These are phyloP conservation scores for Hymenoscyphus repandus DNA, from an alignment of 2,329 filamentous ascomycete species.

Conservation along the genomic window DNA sequence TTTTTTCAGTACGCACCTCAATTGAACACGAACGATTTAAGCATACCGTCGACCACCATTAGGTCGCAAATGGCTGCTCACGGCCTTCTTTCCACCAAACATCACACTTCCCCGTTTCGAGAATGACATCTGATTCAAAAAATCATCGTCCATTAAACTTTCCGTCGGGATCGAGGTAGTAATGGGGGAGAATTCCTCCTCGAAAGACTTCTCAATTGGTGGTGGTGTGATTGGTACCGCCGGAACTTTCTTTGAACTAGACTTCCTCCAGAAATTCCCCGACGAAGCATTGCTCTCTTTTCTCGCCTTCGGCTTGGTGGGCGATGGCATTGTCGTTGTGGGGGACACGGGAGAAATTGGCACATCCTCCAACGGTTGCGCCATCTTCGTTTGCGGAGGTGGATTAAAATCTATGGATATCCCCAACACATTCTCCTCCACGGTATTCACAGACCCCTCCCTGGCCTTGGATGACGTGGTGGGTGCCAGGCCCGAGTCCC, in stretches of 20 bases:
- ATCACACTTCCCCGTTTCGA: conserved; percentile 61
- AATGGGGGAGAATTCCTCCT: conserved; percentile 44
- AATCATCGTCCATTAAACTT: conserved; percentile 52
- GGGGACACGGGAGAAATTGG: not conserved
- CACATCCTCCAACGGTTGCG: conserved; percentile 1
- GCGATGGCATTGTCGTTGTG: too few relatives aligned
- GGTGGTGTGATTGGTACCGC: conserved; percentile 7
- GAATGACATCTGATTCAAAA: conserved; percentile 52
- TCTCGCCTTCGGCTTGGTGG: not conserved
- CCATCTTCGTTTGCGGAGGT: not conserved
- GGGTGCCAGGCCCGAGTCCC: conserved; percentile 50
- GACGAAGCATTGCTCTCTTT: conserved; percentile 16
- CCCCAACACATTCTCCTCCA: conserved; percentile 21
- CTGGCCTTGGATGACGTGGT: conserved; percentile 40
- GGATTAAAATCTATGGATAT: conserved; percentile 24
- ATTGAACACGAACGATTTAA: not conserved
- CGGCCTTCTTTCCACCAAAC: conserved; percentile 44
- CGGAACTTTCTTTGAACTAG: conserved; percentile 13
- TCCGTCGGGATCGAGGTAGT: conserved; percentile 52
- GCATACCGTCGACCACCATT: conserved; percentile 24
- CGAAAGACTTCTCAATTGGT: conserved; percentile 17
- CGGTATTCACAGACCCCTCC: conserved; percentile 35
- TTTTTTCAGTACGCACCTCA: conserved; percentile 10
- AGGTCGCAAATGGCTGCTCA: conserved; percentile 21
- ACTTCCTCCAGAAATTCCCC: conserved; percentile 17